A percentile compares a stretch with the other conserved stretches of the same genome.
Evolutionary conservation across 768 basidiomycete species (phyloP).

Genomic region (Leccinum fibrillosum): DNA sequence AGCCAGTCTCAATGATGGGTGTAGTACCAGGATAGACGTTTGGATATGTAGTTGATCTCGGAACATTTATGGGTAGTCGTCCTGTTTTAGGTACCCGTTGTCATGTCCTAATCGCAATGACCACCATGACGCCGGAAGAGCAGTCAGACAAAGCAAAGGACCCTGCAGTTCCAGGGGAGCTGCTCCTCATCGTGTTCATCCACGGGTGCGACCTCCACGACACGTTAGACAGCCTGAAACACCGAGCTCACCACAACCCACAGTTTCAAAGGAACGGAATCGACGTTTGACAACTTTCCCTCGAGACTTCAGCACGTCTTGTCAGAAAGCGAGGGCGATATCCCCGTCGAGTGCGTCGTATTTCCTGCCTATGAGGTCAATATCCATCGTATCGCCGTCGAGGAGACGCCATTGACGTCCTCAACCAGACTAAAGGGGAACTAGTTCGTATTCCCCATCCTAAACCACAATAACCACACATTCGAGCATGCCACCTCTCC

Average conservation of each 20-base stretch:
- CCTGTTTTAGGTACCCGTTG: slow-evolving; percentile 12
- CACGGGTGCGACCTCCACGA: slow-evolving; percentile 55
- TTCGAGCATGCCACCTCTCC: not conserved
- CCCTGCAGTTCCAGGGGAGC: slow-evolving; percentile 31
- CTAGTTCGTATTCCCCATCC: slow-evolving; percentile 51
- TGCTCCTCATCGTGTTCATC: slow-evolving; percentile 70
- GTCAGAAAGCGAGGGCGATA: slow-evolving; percentile 54
- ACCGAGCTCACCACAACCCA: slow-evolving; percentile 1
- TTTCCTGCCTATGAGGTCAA: slow-evolving; percentile 88
- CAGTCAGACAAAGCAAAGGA: slow-evolving; percentile 3
- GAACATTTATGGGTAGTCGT: not conserved
- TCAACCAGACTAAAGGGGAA: slow-evolving; percentile 80
- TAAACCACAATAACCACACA: not conserved
- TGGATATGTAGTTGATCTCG: not conserved
- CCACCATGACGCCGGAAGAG: slow-evolving; percentile 1
- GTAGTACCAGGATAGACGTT: not conserved
- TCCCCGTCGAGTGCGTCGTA: slow-evolving; percentile 66
- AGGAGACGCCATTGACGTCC: slow-evolving; percentile 10
- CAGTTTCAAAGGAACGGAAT: slow-evolving; percentile 60
- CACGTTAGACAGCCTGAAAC: not conserved
- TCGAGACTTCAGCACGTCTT: slow-evolving; percentile 75
- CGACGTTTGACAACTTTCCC: slow-evolving; percentile 78
- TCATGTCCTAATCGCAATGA: slow-evolving; percentile 11
- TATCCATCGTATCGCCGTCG: slow-evolving; percentile 6
- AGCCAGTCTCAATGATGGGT: slow-evolving; percentile 29